Evolutionary conservation across 768 basidiomycete species (phyloP).

Genomic region (Arthromyces matolae): DNA sequence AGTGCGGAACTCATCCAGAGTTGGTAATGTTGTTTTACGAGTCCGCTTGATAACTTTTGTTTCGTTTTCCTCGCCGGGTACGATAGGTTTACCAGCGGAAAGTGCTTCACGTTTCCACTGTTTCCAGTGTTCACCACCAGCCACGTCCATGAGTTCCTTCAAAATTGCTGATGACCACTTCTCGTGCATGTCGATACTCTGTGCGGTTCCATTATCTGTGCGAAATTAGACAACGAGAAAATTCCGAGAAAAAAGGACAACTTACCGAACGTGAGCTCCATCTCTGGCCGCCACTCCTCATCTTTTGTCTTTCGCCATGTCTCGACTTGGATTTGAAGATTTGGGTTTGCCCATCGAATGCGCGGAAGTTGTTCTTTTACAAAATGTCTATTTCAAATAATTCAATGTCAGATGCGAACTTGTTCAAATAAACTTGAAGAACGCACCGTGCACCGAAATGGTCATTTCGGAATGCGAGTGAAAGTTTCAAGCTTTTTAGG

Average conservation of each 20-base stretch:
- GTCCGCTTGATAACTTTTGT: constrained; percentile 19
- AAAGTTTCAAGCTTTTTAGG: constrained; percentile 52
- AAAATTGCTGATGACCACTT: constrained; percentile 71
- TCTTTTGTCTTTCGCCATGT: constrained; percentile 48
- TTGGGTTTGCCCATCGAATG: constrained; percentile 74
- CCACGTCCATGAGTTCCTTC: constrained; percentile 65
- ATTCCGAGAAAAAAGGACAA: constrained; percentile 13
- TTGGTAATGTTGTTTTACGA: constrained; percentile 19
- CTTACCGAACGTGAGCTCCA: constrained; percentile 64
- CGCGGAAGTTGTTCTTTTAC: constrained; percentile 75
- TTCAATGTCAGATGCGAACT: neutral
- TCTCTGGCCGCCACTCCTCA: constrained; percentile 58
- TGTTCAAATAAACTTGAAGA: neutral
- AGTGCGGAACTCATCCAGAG: constrained; percentile 19
- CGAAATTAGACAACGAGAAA: neutral
- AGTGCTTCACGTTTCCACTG: constrained; percentile 47
- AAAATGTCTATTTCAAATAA: constrained; percentile 53
- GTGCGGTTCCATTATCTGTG: constrained; percentile 47
- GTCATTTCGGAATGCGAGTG: constrained; percentile 59
- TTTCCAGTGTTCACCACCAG: constrained; percentile 58
- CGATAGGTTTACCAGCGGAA: constrained; percentile 44
- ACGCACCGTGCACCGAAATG: constrained; percentile 73
- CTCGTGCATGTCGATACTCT: constrained; percentile 51
- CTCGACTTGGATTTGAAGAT: constrained; percentile 55
- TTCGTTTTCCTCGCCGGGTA: constrained; percentile 41